Evolutionary conservation across 2,329 filamentous ascomycete genomes (phyloP).

Genomic region (Fusarium subglutinans): DNA sequence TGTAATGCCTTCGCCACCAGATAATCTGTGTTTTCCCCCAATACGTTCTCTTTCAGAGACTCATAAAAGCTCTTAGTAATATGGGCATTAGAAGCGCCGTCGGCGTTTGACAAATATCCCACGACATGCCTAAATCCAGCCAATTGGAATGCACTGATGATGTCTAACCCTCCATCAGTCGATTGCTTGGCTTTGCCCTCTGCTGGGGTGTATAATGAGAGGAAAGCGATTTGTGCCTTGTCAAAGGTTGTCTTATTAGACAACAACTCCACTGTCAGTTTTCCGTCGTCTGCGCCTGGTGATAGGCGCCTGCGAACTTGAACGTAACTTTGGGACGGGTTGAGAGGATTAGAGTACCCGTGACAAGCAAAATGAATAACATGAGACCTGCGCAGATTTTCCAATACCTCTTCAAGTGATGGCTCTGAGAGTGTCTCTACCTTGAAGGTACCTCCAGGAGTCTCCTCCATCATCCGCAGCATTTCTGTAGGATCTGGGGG

Average conservation of each 20-base stretch:
- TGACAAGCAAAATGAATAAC: not conserved
- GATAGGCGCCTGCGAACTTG: not conserved
- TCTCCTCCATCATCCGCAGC: not conserved
- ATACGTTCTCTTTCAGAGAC: not conserved
- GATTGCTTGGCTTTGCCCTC: not conserved
- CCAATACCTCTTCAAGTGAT: not conserved
- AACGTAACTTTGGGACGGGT: not conserved
- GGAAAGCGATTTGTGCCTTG: not conserved
- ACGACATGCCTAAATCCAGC: not conserved
- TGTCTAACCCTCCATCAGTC: not conserved
- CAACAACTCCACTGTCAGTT: not conserved
- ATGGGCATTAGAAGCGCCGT: not conserved
- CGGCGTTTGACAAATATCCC: not conserved
- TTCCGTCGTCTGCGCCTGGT: not conserved
- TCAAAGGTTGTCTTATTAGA: not conserved
- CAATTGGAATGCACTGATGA: not conserved
- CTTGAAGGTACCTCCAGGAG: not conserved
- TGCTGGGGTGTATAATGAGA: not conserved
- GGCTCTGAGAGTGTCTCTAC: not conserved
- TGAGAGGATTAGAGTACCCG: not conserved
- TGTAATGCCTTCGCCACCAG: not conserved
- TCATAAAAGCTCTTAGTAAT: not conserved
- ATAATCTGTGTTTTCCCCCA: not conserved
- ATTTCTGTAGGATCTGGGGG: not conserved
- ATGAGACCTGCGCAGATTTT: not conserved